These are phyloP conservation scores for Yarrowia porcina DNA, from an alignment of 805 yeast genomes.

Conservation along the genomic window DNA sequence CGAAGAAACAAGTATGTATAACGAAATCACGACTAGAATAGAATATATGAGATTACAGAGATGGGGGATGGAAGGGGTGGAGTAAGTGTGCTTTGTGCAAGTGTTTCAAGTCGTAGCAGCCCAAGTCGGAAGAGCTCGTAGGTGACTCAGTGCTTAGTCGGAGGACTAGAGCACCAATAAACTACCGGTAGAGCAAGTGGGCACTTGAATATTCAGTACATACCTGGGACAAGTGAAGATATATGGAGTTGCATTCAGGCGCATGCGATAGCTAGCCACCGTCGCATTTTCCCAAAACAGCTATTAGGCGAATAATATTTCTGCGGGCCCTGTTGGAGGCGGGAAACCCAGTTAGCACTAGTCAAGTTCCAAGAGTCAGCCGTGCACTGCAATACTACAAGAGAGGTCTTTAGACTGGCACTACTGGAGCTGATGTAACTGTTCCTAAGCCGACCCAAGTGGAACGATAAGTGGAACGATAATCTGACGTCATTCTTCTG, in stretches of 20 bases:
- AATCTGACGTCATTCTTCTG: background rate
- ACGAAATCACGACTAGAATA: slow-evolving; percentile 8
- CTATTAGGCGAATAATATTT: background rate
- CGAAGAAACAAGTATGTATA: slow-evolving; percentile 9
- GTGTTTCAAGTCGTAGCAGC: background rate
- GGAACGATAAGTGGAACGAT: no score
- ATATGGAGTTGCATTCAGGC: background rate
- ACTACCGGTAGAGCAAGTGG: background rate
- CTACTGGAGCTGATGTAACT: background rate
- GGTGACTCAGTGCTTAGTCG: no score
- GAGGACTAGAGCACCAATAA: no score
- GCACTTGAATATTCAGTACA: no score
- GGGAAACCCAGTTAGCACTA: no score
- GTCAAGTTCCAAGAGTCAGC: no score
- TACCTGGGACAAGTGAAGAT: background rate
- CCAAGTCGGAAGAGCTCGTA: no score
- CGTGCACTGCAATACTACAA: background rate
- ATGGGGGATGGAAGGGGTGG: no score
- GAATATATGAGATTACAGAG: background rate
- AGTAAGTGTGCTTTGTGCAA: no score
- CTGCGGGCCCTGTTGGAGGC: background rate
- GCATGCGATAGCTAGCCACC: background rate
- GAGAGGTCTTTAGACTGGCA: background rate
- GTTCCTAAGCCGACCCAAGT: background rate
- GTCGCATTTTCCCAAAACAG: background rate